Percentiles rank a stretch among this genome's conserved stretches.
Evolutionary conservation across 176 grass and related monocot genomes (phyloP).

Genomic region (Rhynchospora pubera): DNA sequence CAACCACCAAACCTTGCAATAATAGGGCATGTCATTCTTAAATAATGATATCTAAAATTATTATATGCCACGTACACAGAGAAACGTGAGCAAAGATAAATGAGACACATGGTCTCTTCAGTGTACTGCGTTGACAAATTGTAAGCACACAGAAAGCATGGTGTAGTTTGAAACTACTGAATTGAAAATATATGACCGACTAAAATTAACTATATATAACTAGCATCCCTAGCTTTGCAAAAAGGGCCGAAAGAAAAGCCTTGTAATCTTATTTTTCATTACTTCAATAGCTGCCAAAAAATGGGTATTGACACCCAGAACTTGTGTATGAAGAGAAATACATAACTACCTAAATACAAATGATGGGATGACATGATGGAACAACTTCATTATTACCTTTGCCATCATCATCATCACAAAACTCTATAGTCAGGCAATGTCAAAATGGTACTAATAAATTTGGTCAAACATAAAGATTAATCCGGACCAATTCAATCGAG

Average conservation of each 20-base stretch:
- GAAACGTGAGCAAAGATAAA: not conserved
- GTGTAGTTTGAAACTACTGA: not conserved
- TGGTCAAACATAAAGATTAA: slow-evolving; percentile 14
- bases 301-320: slow-evolving; percentile 4
- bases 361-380: not conserved
- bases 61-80: not conserved
- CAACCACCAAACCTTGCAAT: not conserved
- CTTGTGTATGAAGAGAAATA: slow-evolving; percentile 9
- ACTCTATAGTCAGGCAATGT: slow-evolving; percentile 27
- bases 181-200: not conserved
- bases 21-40: not conserved
- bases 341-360: slow-evolving; percentile 21
- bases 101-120: not conserved
- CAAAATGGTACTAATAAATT: slow-evolving; percentile 10
- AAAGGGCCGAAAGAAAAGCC: not conserved
- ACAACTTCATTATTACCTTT: not conserved
- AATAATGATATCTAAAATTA: not conserved
- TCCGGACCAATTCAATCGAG: slow-evolving; percentile 41
- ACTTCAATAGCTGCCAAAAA: slow-evolving; percentile 21
- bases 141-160: not conserved
- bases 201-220: not conserved
- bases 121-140: not conserved
- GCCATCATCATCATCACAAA: slow-evolving; percentile 11
- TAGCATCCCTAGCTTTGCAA: not conserved
- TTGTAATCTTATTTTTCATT: slow-evolving; percentile 6